These are phyloP conservation scores for Globisporangium spiculum DNA, from an alignment of 352 stramenopile species.

Conservation along the genomic window DNA sequence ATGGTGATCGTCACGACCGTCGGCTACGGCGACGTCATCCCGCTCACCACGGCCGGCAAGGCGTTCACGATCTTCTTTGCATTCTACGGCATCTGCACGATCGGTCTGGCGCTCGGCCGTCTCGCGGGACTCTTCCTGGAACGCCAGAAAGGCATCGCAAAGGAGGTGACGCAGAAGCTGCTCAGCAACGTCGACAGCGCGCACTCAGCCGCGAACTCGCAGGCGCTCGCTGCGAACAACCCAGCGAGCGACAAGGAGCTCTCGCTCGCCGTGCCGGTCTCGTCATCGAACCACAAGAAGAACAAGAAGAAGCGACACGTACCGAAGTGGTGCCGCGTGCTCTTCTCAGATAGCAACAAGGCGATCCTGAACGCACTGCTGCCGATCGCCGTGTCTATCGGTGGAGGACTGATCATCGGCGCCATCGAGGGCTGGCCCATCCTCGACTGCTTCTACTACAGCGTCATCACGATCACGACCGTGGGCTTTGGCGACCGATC, in stretches of 20 bases:
- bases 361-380: constrained; percentile 39
- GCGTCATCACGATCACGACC: constrained; percentile 88
- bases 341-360: constrained; percentile 55
- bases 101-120: constrained; percentile 59
- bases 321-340: constrained; percentile 32
- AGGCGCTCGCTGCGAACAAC: constrained; percentile 1
- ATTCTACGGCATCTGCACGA: constrained; percentile 71
- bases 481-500: constrained; percentile 83
- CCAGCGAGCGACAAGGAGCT: constrained; percentile 23
- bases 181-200: constrained; percentile 48
- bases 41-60: constrained; percentile 49
- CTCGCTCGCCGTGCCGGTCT: constrained; percentile 12
- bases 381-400: constrained; percentile 51
- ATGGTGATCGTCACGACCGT: constrained; percentile 93
- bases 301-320: constrained; percentile 11
- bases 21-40: constrained; percentile 82
- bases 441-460: constrained; percentile 91
- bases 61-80: constrained; percentile 88
- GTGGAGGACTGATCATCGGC: constrained; percentile 47
- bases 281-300: background rate
- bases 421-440: constrained; percentile 58
- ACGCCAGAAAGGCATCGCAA: constrained; percentile 53
- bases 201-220: constrained; percentile 15
- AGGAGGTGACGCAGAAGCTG: constrained; percentile 50
- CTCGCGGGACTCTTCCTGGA: constrained; percentile 53